Evolutionary conservation across 176 grass and related monocot species (phyloP).

Genomic region (Calamus simplicifolius): DNA sequence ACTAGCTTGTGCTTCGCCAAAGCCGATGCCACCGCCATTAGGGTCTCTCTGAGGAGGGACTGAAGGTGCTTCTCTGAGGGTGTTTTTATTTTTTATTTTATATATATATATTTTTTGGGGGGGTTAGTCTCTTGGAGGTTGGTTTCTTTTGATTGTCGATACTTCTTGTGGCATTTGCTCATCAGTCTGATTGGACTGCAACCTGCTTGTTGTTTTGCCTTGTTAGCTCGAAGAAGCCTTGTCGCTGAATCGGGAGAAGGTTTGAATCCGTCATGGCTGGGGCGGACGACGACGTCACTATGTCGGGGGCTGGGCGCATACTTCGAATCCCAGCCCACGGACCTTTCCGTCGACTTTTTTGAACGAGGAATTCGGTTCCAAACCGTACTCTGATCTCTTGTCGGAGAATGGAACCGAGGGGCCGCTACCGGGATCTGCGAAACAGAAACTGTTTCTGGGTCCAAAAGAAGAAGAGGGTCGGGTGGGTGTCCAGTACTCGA

Average conservation of each 20-base stretch:
- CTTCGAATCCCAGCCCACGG: slow-evolving; percentile 16
- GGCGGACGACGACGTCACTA: slow-evolving; percentile 6
- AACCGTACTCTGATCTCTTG: slow-evolving; percentile 3
- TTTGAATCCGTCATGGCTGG: slow-evolving; percentile 3
- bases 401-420: neutral
- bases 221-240: neutral
- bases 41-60: no score
- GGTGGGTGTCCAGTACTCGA: slow-evolving; percentile 5
- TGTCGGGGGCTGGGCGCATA: slow-evolving; percentile 12
- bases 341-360: slow-evolving; percentile 13
- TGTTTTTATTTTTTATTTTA: neutral
- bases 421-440: neutral
- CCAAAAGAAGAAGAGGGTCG: slow-evolving; percentile 2
- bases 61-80: no score
- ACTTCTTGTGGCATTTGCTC: neutral
- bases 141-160: neutral
- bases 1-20: no score
- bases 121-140: no score
- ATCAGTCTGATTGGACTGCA: neutral
- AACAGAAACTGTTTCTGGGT: neutral
- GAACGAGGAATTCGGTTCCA: slow-evolving; percentile 10
- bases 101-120: neutral
- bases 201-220: neutral
- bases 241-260: neutral
- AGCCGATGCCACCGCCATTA: no score